A percentile compares a stretch with the other conserved stretches of the same genome.
Conservation (phyloP, 768 basidiomycete genomes). For the Lactarius vividus region DNA sequence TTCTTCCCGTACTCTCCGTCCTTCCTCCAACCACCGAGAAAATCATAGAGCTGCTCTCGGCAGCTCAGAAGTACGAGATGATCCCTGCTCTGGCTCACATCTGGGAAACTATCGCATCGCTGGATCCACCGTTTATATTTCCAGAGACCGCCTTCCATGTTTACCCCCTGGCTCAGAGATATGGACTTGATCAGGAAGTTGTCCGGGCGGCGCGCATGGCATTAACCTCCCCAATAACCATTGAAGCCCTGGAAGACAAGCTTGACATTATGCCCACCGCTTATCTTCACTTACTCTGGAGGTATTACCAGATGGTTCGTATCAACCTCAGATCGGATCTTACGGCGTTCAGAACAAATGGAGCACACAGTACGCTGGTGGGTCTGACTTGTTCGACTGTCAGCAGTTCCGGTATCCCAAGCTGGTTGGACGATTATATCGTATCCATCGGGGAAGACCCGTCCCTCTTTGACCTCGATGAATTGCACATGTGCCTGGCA, state of each 20-base stretch:
- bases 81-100: not conserved
- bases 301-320: not conserved
- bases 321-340: not conserved
- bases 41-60: not conserved
- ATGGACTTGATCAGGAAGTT: not conserved
- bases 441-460: not conserved
- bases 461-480: no score
- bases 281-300: not conserved
- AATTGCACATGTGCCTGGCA: no score
- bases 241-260: not conserved
- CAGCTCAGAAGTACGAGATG: not conserved
- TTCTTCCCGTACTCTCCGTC: not conserved
- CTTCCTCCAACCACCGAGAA: not conserved
- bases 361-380: not conserved
- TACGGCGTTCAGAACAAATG: not conserved
- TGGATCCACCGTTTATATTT: not conserved
- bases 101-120: not conserved
- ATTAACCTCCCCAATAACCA: not conserved
- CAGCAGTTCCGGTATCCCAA: not conserved
- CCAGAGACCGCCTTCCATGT: constrained; percentile 3
- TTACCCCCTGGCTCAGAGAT: not conserved
- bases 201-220: not conserved
- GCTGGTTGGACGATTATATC: not conserved
- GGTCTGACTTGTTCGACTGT: not conserved
- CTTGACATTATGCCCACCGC: not conserved